phyloP scores from a whole-genome alignment of 345 rosid genomes.

The Schrenkiella parvula region DNA sequence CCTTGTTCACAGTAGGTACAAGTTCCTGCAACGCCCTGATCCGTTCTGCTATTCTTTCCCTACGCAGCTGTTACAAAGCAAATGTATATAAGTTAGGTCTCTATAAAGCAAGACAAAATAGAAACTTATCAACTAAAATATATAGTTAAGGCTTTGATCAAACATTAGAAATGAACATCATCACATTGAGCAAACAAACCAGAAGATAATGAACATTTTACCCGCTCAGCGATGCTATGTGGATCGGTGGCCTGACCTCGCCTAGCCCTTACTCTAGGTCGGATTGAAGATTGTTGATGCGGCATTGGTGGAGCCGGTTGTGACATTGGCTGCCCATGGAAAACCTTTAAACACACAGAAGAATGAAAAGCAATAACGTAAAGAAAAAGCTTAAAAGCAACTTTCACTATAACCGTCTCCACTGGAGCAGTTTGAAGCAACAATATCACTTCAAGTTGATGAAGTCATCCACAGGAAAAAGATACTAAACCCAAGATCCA shows the following conservation, averaged over 20 bases:
- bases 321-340: conserved; percentile 87
- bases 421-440: background rate
- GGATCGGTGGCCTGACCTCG: conserved; percentile 99
- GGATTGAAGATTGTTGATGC: conserved; percentile 81
- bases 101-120: background rate
- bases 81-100: background rate
- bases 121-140: background rate
- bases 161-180: background rate
- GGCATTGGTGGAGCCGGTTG: conserved; percentile 71
- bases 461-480: background rate
- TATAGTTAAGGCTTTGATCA: background rate
- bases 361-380: background rate
- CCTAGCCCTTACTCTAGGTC: conserved; percentile 96
- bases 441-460: background rate
- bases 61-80: conserved; percentile 63
- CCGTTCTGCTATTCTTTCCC: conserved; percentile 97
- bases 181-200: background rate
- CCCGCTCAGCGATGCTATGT: conserved; percentile 99
- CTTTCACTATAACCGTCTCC: background rate
- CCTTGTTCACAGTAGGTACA: conserved; percentile 99
- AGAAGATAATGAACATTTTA: conserved; percentile 10
- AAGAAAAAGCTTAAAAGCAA: background rate
- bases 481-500: background rate
- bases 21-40: conserved; percentile 96
- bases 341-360: conserved; percentile 50